Evolutionary conservation across 2,329 filamentous ascomycete species (phyloP), one percentile per base, ranked within the genome.

Genomic region (Fusarium sp.): DNA sequence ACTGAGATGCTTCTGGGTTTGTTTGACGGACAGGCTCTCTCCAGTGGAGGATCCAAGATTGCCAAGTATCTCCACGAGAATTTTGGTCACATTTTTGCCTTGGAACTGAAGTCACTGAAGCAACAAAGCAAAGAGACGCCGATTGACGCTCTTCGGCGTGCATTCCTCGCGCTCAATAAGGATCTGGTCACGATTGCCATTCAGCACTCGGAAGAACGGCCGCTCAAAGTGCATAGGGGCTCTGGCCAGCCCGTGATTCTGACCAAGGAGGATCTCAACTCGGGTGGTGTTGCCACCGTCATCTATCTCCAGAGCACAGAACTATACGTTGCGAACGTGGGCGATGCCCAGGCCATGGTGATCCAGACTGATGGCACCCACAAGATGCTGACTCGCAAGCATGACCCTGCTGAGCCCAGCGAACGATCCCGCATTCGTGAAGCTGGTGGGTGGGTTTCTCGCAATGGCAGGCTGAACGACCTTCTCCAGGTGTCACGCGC

Each of bases 21-120:
- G 83, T 99, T 99, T 80, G 97, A 99, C 81, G 97, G 97, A 5
- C 94, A 98, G 81, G 90, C 92, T n/a, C 88, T 97, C 67, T 94
- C 94, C 3, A 95, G 91, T 71, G 94, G 95, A 70, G 97, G 97
- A 50, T 98, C 95, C 72, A 97, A 97, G 85, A 94, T 99, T 77
- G 95, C 97, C 74, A 98, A 98, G 82, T 99, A 94, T 79, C 86
- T 99, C 33, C 96, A 99, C 80, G 97, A 99, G 84, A 96, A 98
- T 80, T 98, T 99, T 83, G 94, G 94, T 27, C 89, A 93, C 69
- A 93, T 95, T 18, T 97, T 99, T 79, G 90, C 90, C 7, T 89
- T 93, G 64, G 96, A 99, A 83, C 84, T 99, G 61, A 95, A 94
- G 74, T 90, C 87, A 67, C 82, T 97, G 43, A 93, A 92, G 77